Percentiles rank a stretch among this genome's conserved stretches.
phyloP scores from a whole-genome alignment of 2,329 filamentous ascomycete species.

The Fusarium udum region DNA sequence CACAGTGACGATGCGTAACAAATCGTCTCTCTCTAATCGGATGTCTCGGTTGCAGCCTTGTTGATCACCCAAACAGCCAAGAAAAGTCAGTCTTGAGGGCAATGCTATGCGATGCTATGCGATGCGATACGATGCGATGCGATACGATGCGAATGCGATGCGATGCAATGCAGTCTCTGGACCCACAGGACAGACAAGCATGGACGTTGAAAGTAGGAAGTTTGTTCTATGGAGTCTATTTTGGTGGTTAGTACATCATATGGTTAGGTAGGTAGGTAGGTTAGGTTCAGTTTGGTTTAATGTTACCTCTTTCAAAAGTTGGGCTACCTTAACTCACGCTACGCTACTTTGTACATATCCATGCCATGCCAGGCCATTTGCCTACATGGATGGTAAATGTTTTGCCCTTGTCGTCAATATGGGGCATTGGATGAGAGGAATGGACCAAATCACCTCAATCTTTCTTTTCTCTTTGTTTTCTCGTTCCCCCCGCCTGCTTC shows the following conservation, averaged over 20 bases:
- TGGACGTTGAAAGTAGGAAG: constrained; percentile 11
- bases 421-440: constrained; percentile 25
- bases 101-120: background rate
- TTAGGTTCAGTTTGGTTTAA: constrained; percentile 6
- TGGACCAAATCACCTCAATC: constrained; percentile 1
- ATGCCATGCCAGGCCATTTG: constrained; percentile 22
- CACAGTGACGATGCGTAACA: constrained; percentile 3
- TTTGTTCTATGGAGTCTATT: constrained; percentile 7
- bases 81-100: constrained; percentile 14
- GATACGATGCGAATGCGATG: background rate
- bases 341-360: constrained; percentile 26
- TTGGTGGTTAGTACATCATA: background rate
- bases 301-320: constrained; percentile 23
- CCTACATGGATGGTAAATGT: constrained; percentile 33
- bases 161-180: background rate
- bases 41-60: constrained; percentile 27
- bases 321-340: background rate
- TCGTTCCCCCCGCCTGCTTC: background rate
- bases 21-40: constrained; percentile 10
- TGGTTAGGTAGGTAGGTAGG: background rate
- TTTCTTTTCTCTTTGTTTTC: constrained; percentile 26
- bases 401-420: constrained; percentile 34
- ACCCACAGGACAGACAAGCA: constrained; percentile 24
- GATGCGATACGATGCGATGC: background rate
- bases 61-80: constrained; percentile 20